Percentiles rank a stretch among this genome's conserved stretches.
These are phyloP conservation scores for Rhododendron ovatum DNA, from an alignment of 148 eudicot species.

Conservation along the genomic window DNA sequence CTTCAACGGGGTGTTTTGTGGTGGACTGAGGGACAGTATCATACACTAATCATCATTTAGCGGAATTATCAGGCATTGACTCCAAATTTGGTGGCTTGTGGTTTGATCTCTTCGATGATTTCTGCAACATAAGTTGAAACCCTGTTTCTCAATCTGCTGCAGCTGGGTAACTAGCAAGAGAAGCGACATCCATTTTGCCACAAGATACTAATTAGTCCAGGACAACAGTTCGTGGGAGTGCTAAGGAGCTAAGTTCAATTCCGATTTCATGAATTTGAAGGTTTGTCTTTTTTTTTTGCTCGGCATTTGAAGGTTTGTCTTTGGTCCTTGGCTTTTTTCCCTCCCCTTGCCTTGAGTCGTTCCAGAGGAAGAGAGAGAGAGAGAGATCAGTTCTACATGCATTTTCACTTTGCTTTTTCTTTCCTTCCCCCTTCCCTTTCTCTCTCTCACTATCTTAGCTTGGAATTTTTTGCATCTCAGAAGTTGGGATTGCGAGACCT, in stretches of 20 bases:
- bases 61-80: not conserved
- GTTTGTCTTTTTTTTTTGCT: not conserved
- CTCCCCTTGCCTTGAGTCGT: not conserved
- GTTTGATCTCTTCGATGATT: not conserved
- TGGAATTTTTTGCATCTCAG: not conserved
- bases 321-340: not conserved
- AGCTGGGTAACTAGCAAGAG: not conserved
- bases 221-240: not conserved
- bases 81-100: not conserved
- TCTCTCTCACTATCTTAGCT: not conserved
- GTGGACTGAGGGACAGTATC: not conserved
- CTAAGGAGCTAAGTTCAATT: not conserved
- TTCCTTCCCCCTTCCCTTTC: not conserved
- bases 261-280: not conserved
- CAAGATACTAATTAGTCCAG: not conserved
- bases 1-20: not conserved
- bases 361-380: too few relatives aligned
- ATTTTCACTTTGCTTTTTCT: not conserved
- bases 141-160: not conserved
- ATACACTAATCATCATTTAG: not conserved
- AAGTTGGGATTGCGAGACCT: not conserved
- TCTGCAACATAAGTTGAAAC: not conserved
- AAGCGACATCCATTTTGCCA: not conserved
- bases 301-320: not conserved
- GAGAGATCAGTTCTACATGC: not conserved